Evolutionary conservation across 2,329 filamentous ascomycete genomes (phyloP).

Genomic region (Thelonectria rubi): DNA sequence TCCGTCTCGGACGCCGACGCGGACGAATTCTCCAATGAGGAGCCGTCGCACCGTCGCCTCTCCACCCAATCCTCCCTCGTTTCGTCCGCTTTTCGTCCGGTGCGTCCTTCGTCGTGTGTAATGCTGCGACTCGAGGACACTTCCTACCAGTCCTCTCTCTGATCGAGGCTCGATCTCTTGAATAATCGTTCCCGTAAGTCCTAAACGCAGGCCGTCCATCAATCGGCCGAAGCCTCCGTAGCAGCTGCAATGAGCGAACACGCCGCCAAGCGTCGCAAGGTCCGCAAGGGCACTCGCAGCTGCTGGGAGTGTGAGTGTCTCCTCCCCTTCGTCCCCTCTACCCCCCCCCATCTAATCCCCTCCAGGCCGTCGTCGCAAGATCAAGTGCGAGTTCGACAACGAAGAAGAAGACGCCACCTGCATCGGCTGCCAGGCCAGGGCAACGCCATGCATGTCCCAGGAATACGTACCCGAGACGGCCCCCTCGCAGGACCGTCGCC

Average conservation of each 20-base stretch:
- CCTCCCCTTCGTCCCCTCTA: not conserved
- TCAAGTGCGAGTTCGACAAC: constrained; percentile 58
- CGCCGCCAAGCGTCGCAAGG: constrained; percentile 44
- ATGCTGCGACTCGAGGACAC: constrained; percentile 2
- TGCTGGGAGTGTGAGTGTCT: constrained; percentile 67
- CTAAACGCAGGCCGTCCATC: not conserved
- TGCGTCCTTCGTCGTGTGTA: not conserved
- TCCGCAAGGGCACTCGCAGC: constrained; percentile 66
- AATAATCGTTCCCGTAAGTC: not conserved
- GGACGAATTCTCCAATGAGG: constrained; percentile 22
- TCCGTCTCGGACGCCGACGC: constrained; percentile 32
- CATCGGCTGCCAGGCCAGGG: constrained; percentile 55
- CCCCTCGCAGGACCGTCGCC: constrained; percentile 49
- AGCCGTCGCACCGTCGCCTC: not conserved
- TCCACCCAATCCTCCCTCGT: not conserved
- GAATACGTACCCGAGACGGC: constrained; percentile 51
- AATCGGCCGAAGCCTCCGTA: constrained; percentile 36
- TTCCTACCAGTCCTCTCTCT: not conserved
- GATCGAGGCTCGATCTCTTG: not conserved
- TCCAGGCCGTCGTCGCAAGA: constrained; percentile 57
- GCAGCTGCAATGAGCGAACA: constrained; percentile 30
- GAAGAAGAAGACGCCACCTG: constrained; percentile 54
- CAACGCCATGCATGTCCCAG: constrained; percentile 56
- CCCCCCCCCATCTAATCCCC: not conserved
- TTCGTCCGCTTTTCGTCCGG: constrained; percentile 35